Percentiles rank a stretch among this genome's conserved stretches.
These are phyloP conservation scores for Gaultheria prostrata DNA, from an alignment of 148 eudicot species.

Conservation along the genomic window DNA sequence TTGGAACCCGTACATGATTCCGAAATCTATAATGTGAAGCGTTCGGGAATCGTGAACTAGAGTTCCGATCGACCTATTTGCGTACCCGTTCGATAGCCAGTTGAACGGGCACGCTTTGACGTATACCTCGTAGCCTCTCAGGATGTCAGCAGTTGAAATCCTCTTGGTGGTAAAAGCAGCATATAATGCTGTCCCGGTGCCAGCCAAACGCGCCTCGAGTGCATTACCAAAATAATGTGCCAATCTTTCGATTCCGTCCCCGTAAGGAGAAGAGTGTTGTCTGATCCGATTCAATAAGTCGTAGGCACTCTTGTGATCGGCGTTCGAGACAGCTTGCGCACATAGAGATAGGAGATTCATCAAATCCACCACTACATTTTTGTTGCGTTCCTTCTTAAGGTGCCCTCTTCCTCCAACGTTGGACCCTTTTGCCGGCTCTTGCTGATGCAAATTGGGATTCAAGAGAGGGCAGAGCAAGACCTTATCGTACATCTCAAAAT, in stretches of 20 bases:
- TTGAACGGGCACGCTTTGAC: slow-evolving; percentile 49
- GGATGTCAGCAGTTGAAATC: slow-evolving; percentile 37
- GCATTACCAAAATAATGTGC: slow-evolving; percentile 36
- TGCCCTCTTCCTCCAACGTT: neutral
- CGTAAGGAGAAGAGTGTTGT: slow-evolving; percentile 32
- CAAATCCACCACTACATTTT: slow-evolving; percentile 47
- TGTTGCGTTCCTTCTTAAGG: slow-evolving; percentile 10
- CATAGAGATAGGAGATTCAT: slow-evolving; percentile 49
- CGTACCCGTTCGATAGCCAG: slow-evolving; percentile 41
- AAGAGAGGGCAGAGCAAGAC: slow-evolving; percentile 27
- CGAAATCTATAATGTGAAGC: slow-evolving; percentile 59
- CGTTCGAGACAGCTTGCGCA: slow-evolving; percentile 52
- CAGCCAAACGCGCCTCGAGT: slow-evolving; percentile 46
- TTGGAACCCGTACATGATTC: slow-evolving; percentile 62
- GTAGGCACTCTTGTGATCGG: slow-evolving; percentile 36
- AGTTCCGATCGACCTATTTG: slow-evolving; percentile 44
- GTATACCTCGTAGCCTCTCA: slow-evolving; percentile 41
- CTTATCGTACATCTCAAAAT: slow-evolving; percentile 41
- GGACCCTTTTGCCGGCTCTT: neutral
- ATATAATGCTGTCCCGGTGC: slow-evolving; percentile 45
- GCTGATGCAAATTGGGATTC: slow-evolving; percentile 15
- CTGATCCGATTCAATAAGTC: slow-evolving; percentile 35
- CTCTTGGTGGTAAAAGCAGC: slow-evolving; percentile 21
- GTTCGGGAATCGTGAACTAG: slow-evolving; percentile 31
- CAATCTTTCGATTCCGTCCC: slow-evolving; percentile 29